Percentiles rank a stretch among this genome's conserved stretches.
Evolutionary conservation across 2,329 filamentous ascomycete genomes (phyloP).

Genomic region (Lachnellula hyalina): DNA sequence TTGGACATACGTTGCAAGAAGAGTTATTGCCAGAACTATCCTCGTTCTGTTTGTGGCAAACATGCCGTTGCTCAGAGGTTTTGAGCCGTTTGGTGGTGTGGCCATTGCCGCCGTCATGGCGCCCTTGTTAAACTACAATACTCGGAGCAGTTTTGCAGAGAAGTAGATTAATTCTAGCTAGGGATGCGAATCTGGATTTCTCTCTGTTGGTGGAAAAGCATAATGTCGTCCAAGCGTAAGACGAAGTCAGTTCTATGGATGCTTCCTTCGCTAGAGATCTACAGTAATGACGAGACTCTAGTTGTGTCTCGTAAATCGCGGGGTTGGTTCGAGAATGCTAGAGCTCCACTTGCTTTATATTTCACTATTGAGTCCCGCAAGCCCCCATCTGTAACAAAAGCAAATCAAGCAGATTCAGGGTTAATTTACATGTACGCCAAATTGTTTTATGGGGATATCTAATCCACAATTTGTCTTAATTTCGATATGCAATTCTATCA

Average conservation of each 20-base stretch:
- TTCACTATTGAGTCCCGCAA: no score
- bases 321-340: no score
- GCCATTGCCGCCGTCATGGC: conserved; percentile 1
- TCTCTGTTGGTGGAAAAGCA: neutral
- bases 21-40: conserved; percentile 20
- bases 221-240: neutral
- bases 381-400: no score
- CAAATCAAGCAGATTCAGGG: no score
- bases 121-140: neutral
- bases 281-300: no score
- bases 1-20: conserved; percentile 25
- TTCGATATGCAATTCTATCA: neutral
- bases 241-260: neutral
- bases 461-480: no score
- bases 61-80: conserved; percentile 15
- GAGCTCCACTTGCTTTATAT: no score
- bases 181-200: neutral
- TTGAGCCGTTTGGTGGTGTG: conserved; percentile 1
- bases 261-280: neutral
- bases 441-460: no score
- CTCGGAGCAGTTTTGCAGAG: neutral
- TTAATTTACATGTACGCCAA: no score
- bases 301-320: no score
- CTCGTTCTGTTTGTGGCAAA: conserved; percentile 24
- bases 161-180: neutral